phyloP scores from a whole-genome alignment of 148 eudicot species.

The Fagopyrum homotropicum region DNA sequence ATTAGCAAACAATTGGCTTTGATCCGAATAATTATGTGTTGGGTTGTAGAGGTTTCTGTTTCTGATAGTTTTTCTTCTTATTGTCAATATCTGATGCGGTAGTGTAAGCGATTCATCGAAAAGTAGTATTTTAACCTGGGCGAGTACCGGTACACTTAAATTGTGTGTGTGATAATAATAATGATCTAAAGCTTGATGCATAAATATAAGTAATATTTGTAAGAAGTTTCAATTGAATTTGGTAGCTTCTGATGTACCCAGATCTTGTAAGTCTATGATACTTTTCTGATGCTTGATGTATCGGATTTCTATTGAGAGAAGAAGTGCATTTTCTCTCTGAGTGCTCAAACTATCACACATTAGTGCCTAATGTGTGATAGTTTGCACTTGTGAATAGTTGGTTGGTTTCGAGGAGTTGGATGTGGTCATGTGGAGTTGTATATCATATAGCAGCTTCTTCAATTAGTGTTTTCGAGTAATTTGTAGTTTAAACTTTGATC shows the following conservation, averaged over 20 bases:
- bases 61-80: background rate
- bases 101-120: background rate
- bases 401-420: background rate
- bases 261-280: background rate
- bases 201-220: background rate
- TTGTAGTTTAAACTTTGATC: background rate
- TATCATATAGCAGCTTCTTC: background rate
- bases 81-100: background rate
- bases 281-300: background rate
- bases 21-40: background rate
- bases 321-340: background rate
- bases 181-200: background rate
- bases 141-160: background rate
- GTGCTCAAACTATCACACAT: background rate
- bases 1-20: background rate
- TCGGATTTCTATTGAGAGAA: background rate
- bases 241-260: background rate
- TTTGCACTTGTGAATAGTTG: background rate
- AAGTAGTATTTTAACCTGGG: background rate
- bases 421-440: background rate
- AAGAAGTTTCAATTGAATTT: background rate
- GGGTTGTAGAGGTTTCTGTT: background rate
- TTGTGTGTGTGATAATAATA: background rate
- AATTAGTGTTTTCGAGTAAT: background rate
- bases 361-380: too few species aligned